These are phyloP conservation scores for Claviceps pusilla DNA, from an alignment of 2,329 filamentous ascomycete species.

Conservation along the genomic window DNA sequence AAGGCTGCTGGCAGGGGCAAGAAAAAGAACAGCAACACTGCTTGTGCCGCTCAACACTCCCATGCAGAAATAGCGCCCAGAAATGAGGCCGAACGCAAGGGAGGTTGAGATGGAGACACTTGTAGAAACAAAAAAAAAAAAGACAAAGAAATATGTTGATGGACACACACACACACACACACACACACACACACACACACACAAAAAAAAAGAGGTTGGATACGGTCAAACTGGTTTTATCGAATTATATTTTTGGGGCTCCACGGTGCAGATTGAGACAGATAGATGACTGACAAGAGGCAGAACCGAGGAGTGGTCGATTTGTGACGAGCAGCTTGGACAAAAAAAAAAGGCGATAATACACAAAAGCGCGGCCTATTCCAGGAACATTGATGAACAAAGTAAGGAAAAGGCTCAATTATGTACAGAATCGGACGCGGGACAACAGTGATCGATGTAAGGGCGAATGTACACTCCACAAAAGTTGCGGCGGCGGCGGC, in stretches of 20 bases:
- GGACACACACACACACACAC: no score
- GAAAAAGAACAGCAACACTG: constrained; percentile 34
- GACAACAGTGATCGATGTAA: background rate
- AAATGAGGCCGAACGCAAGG: constrained; percentile 47
- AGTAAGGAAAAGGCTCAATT: background rate
- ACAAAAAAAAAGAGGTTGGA: constrained; percentile 3
- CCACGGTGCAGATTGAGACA: background rate
- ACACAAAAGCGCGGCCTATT: background rate
- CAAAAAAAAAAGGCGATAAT: background rate
- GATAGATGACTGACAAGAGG: constrained; percentile 3
- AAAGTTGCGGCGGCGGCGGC: background rate
- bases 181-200: background rate
- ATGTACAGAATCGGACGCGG: background rate
- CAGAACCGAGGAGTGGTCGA: background rate
- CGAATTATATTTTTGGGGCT: constrained; percentile 3
- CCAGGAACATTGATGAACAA: background rate
- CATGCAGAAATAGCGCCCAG: constrained; percentile 41
- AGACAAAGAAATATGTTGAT: background rate
- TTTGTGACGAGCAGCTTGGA: background rate
- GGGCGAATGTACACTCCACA: background rate
- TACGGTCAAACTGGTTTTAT: constrained; percentile 3
- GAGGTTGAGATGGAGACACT: constrained; percentile 22
- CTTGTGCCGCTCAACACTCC: constrained; percentile 20
- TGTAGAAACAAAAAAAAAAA: background rate
- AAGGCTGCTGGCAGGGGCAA: constrained; percentile 37